Base-by-base conservation (phyloP, 129 eudicot species). In the Centaurea solstitialis region DNA sequence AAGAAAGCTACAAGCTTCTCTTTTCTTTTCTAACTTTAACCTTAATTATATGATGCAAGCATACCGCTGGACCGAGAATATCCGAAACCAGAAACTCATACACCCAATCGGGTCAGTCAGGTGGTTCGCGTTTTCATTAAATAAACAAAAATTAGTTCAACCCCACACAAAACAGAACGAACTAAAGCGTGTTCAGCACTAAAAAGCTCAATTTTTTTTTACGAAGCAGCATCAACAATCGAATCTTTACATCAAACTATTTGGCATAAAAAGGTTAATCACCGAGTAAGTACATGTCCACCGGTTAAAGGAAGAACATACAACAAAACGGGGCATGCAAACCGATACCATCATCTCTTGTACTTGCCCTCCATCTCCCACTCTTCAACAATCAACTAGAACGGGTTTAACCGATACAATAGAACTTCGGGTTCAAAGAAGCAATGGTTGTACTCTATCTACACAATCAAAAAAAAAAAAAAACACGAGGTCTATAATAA, bases 191-290 rank as follows among this genome's bases (percentile, higher is more conserved):
- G 50, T 43, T 74, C 47, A 37, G 26, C 23, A 15, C 26, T 45
- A 77, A 77, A 76, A 75, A 76, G 35, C 79, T 76, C 79, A 76
- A 6, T 39, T 43, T 23, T 76, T 23, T 76, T 64, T 43, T 21
- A 64, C 17, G 40, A 78, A 78, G 69, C 81, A 78, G 66, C 43
- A 43, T 38, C 74, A 67, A 78, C 28, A 78, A 67, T 78, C 41
- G 20, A 68, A 68, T 78, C 81, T 67, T 78, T 78, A 78, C 81
- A 77, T 40, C 81, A 68, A 78, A 78, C 75, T 68, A 70, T 40
- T 77, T 66, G 73, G 62, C 81, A 67, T 77, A 67, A 41, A 68
- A 65, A 17, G 81, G 68, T 67, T 77, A 77, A 77, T 23, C 73
- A 40, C 20, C 39, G 74, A 38, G 74, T 77, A 77, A 64, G 73